Base-by-base conservation (phyloP, 208 protist genomes). In the Acanthamoeba pearcei region DNA sequence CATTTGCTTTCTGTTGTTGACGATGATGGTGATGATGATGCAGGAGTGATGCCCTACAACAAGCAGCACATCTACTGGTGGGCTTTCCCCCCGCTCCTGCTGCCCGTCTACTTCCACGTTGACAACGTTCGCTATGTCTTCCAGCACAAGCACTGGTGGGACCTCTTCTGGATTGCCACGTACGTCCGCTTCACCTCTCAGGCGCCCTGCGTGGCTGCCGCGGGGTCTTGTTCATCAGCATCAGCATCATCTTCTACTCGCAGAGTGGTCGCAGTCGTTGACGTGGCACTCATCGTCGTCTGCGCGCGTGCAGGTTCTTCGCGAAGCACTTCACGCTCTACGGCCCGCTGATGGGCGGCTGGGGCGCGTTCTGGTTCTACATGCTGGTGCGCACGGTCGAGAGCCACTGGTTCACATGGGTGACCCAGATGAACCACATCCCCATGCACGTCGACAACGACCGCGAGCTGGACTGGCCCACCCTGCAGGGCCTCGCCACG, bases 391-490 rank as follows among this genome's bases (percentile, higher is more conserved):
- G 76, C 46, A 62, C 51, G 17, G 13, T 85, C 22, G 76, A 85
- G 76, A 85, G 76, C 51, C 76, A 35, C 24, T 85, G 76, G 76
- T 85, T 85, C 76, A 60, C 51, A 22, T 85, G 76, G 76, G 76
- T 85, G 22, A 85, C 76, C 24, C 76, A 85, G 51, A 85, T 85
- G 76, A 85, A 60, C 27, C 76, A 85, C 51, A 85, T 85, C 51
- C 49, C 51, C 22, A 85, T 85, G 76, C 13, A 60, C 27, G 76
- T 62, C 24, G 46, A 51, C 76, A 85, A 22, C 76, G 51, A 60
- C 46, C 51, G 46, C 76, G 76, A 85, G 46, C 46, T 60, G 24
- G 49, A 85, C 46, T 62, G 51, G 62, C 62, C 62, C 62, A 68
- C 62, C 62, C 62, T 68, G 62, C 62, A 68, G 62, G 62, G 62